Conservation (phyloP, 2,329 filamentous ascomycete species). For the Pyrenophora teres region DNA sequence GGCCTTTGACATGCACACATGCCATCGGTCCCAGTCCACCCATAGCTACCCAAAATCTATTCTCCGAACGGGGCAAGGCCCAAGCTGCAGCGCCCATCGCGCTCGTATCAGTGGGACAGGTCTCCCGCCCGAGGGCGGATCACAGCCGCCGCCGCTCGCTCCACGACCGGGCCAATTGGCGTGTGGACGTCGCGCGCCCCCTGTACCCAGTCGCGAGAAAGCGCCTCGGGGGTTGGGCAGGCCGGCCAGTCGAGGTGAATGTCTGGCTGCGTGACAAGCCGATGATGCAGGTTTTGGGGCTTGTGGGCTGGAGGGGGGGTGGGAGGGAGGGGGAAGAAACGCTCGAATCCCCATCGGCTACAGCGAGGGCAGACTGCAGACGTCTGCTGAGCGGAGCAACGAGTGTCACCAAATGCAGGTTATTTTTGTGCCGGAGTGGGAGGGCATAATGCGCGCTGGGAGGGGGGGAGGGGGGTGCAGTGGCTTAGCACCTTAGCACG, state of each 20-base stretch:
- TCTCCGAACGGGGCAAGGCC: constrained; percentile 22
- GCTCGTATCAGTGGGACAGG: constrained; percentile 18
- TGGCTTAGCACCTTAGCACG: constrained; percentile 14
- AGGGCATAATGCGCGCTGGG: constrained; percentile 19
- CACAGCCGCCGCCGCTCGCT: constrained; percentile 30
- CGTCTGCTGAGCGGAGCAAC: constrained; percentile 20
- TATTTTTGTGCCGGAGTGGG: constrained; percentile 32
- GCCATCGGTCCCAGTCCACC: no score
- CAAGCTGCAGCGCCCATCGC: constrained; percentile 20
- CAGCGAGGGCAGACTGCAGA: neutral
- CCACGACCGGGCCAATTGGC: constrained; percentile 19
- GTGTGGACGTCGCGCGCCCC: constrained; percentile 13
- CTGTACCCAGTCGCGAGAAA: constrained; percentile 8
- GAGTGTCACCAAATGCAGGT: constrained; percentile 32
- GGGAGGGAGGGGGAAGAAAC: constrained; percentile 8
- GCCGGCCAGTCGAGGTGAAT: constrained; percentile 7
- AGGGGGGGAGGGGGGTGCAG: neutral
- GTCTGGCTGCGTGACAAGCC: neutral
- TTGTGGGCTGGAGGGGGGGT: constrained; percentile 4
- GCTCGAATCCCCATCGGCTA: constrained; percentile 12
- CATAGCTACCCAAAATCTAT: constrained; percentile 6
- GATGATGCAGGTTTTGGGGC: neutral
- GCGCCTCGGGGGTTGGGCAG: constrained; percentile 14
- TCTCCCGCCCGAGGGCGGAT: constrained; percentile 28
- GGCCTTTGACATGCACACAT: neutral